Evolutionary conservation across 768 basidiomycete species (phyloP).

Genomic region (Mycena sanguinolenta): DNA sequence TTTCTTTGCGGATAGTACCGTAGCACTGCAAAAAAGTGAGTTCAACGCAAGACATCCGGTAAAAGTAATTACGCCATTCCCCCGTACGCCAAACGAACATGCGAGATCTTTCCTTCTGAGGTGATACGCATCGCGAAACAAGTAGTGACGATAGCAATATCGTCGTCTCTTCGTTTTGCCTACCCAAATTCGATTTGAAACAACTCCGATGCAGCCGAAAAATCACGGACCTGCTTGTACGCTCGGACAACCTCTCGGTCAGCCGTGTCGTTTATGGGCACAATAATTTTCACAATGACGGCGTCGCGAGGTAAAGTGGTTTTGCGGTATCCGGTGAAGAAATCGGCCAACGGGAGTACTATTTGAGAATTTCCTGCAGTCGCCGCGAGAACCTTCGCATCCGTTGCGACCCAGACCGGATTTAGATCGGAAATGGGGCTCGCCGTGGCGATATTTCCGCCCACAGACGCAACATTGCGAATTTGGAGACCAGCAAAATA

Average conservation of each 20-base stretch:
- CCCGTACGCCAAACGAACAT: slow-evolving; percentile 36
- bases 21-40: slow-evolving; percentile 22
- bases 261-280: slow-evolving; percentile 32
- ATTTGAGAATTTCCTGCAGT: slow-evolving; percentile 17
- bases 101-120: slow-evolving; percentile 30
- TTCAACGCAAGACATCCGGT: background rate
- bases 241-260: slow-evolving; percentile 37
- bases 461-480: slow-evolving; percentile 35
- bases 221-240: slow-evolving; percentile 34
- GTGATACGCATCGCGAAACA: slow-evolving; percentile 36
- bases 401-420: slow-evolving; percentile 37
- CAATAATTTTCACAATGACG: slow-evolving; percentile 37
- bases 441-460: slow-evolving; percentile 39
- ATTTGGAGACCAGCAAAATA: slow-evolving; percentile 39
- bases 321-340: slow-evolving; percentile 38
- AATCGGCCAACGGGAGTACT: slow-evolving; percentile 30
- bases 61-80: slow-evolving; percentile 34
- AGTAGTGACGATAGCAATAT: slow-evolving; percentile 38
- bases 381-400: slow-evolving; percentile 30
- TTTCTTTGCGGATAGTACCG: slow-evolving; percentile 30
- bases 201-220: background rate
- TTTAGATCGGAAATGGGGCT: slow-evolving; percentile 38
- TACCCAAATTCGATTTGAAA: background rate
- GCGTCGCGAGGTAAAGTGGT: slow-evolving; percentile 35
- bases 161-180: slow-evolving; percentile 39